Conservation (phyloP, 345 rosid genomes). For the Corchorus olitorius region DNA sequence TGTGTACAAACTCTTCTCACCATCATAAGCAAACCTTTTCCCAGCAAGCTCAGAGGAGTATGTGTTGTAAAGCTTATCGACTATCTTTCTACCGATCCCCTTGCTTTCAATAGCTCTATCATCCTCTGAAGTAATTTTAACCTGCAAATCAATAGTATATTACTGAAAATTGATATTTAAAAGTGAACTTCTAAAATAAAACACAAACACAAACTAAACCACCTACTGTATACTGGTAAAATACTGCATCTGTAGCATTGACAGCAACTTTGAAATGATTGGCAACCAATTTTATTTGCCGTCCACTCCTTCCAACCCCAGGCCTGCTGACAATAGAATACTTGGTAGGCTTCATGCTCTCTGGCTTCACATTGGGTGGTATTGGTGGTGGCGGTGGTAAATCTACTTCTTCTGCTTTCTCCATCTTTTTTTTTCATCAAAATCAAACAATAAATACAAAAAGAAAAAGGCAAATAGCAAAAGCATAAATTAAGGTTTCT, state of each 20-base stretch:
- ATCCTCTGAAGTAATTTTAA: constrained; percentile 61
- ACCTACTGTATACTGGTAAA: constrained; percentile 81
- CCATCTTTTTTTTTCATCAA: constrained; percentile 36
- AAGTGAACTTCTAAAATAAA: constrained; percentile 17
- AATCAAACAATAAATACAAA: too few species aligned
- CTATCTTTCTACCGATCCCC: constrained; percentile 69
- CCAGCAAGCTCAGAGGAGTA: constrained; percentile 63
- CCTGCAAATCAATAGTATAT: constrained; percentile 41
- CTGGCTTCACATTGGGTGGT: constrained; percentile 36
- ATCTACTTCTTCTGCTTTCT: constrained; percentile 29
- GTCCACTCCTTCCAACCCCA: constrained; percentile 58
- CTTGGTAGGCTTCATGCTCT: constrained; percentile 37
- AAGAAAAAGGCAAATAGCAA: too few species aligned
- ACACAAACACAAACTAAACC: constrained; percentile 27
- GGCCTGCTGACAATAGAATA: constrained; percentile 48
- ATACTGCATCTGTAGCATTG: constrained; percentile 52
- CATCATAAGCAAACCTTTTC: constrained; percentile 79
- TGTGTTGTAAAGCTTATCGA: constrained; percentile 66
- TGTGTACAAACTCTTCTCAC: constrained; percentile 71
- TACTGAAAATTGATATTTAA: constrained; percentile 7
- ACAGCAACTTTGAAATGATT: constrained; percentile 77
- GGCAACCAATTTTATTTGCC: constrained; percentile 47
- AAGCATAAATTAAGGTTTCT: too few species aligned
- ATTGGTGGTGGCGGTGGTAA: constrained; percentile 29
- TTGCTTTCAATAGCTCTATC: constrained; percentile 52